Conservation (phyloP, 2,329 filamentous ascomycete genomes). For the Aspergillus sp. region DNA sequence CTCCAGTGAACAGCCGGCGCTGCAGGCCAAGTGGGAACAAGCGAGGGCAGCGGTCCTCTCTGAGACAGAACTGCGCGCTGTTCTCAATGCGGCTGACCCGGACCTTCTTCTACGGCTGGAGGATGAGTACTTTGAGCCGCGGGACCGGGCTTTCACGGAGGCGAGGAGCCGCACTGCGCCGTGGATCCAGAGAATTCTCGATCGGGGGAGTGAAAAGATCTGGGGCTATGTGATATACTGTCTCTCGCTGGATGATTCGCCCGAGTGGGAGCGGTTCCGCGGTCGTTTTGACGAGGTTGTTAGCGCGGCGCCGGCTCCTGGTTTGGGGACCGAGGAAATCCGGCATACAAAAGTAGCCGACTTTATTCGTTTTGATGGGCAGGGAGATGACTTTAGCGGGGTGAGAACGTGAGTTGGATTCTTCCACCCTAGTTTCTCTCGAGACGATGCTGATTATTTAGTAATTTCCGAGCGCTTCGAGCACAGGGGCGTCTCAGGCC, state of each 20-base stretch:
- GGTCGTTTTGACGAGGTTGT: not conserved
- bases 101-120: not conserved
- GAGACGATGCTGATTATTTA: not conserved
- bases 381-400: not conserved
- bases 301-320: not conserved
- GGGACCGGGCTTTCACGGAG: not conserved
- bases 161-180: not conserved
- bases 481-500: slow-evolving; percentile 7
- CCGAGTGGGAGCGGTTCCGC: slow-evolving; percentile 9
- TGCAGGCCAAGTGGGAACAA: not conserved
- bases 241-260: not conserved
- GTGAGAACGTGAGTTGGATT: too few relatives aligned
- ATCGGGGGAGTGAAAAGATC: slow-evolving; percentile 1
- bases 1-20: not conserved
- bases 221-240: slow-evolving; percentile 17
- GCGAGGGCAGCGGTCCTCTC: not conserved
- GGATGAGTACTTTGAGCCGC: not conserved
- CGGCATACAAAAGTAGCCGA: not conserved
- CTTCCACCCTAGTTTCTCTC: not conserved
- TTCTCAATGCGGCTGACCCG: not conserved
- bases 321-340: not conserved
- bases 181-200: slow-evolving; percentile 13
- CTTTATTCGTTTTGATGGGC: not conserved
- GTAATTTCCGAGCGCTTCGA: slow-evolving; percentile 14
- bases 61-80: not conserved